Evolutionary conservation across 1,139 yeast genomes (phyloP), one percentile per base, ranked within the genome.

Genomic region (Candida smagusa): DNA sequence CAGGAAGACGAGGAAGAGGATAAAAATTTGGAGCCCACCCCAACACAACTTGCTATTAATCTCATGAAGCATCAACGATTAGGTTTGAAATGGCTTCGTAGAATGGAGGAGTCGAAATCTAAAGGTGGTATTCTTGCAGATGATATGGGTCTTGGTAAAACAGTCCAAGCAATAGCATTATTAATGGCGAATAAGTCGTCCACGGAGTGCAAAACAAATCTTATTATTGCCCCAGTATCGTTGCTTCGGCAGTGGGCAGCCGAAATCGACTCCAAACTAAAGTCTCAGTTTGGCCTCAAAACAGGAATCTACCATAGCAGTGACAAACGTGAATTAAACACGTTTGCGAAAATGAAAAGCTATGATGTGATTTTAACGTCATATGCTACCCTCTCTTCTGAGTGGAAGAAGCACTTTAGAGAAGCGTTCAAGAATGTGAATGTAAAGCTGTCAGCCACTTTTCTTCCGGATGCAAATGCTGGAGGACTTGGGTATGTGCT

Each of bases 81-180:
- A 43, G 97, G 97, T 1, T 68, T 92, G 22, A 74, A 82, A 3
- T 92, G 97, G 97, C 63, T 92, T 48, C 52, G 75, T 33, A 70
- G 82, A 28, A 80, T 77, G 71, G 96, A 88, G 50, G 63, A 68
- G n/a, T 61, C 73, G 3, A 60, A 56, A 23, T 61, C 68, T 3
- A 73, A 72, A 44, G 97, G 97, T 22, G 96, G 96, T 2, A 73
- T 89, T 23, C 63, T 89, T 29, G 96, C 96, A 0, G 97, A 89
- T 62, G 96, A 86, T 63, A 89, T 89, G 97, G 97, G 96, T 24
- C 65, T 89, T 24, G 97, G 96, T 43, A 90, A 89, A 58, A 89
- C 97, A 0, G 80, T 89, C 30, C 97, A 89, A 60, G 77, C 88
- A 2, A 68, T 87, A 33, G 79, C 95, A 0, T 58, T 87, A 34